Evolutionary conservation across 768 basidiomycete genomes (phyloP).

Genomic region (Lentinula sp.): DNA sequence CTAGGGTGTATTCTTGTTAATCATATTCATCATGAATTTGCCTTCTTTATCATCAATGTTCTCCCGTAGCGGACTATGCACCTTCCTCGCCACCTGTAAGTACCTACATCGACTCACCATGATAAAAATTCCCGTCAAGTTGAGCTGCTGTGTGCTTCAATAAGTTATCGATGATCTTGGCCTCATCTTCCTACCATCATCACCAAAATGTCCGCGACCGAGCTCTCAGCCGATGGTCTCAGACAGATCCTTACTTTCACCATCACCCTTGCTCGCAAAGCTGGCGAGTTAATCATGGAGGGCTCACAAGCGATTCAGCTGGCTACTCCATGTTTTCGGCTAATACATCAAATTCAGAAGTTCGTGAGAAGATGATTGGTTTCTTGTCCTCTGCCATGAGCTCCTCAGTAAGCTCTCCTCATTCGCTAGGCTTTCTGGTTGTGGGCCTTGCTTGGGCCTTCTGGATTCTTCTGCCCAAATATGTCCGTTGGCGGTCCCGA

Average conservation of each 20-base stretch:
- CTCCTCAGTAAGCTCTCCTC: not conserved
- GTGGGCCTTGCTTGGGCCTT: not conserved
- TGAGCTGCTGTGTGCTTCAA: not conserved
- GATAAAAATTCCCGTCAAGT: too few relatives aligned
- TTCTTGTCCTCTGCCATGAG: not conserved
- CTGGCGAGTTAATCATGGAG: constrained; percentile 71
- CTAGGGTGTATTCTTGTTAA: too few relatives aligned
- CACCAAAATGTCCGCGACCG: constrained; percentile 19
- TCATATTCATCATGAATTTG: too few relatives aligned
- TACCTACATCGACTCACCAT: too few relatives aligned
- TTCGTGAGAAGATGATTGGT: not conserved
- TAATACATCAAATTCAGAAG: too few relatives aligned
- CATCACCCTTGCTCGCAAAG: constrained; percentile 61
- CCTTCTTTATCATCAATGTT: too few relatives aligned
- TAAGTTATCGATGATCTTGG: not conserved
- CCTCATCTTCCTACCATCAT: not conserved
- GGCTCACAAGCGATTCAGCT: constrained; percentile 71
- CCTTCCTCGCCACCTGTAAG: too few relatives aligned
- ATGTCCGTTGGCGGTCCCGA: not conserved
- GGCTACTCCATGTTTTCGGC: constrained; percentile 13
- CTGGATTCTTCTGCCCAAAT: not conserved
- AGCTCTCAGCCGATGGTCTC: constrained; percentile 32
- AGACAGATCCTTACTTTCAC: constrained; percentile 64
- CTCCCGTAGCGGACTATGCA: too few relatives aligned
- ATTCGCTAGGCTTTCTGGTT: not conserved